These are phyloP conservation scores for Candida sphagnicola DNA, from an alignment of 805 yeast species.

Conservation along the genomic window DNA sequence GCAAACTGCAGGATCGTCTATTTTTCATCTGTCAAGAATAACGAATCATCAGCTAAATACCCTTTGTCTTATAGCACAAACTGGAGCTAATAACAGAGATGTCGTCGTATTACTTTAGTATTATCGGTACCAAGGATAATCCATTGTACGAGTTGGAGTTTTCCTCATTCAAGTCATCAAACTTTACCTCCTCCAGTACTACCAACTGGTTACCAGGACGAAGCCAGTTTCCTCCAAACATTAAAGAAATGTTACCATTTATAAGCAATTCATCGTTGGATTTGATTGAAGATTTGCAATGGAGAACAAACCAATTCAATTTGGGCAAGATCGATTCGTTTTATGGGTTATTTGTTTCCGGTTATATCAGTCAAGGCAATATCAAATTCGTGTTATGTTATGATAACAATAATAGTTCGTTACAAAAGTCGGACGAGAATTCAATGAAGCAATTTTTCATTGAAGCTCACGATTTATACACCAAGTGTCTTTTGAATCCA, in stretches of 20 bases:
- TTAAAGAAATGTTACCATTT: conserved; percentile 81
- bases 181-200: conserved; percentile 8
- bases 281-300: conserved; percentile 85
- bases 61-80: not conserved
- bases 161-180: conserved; percentile 52
- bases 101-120: conserved; percentile 85
- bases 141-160: conserved; percentile 88
- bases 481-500: conserved; percentile 80
- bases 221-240: conserved; percentile 60
- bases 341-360: conserved; percentile 78
- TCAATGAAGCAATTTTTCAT: conserved; percentile 76
- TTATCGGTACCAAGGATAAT: conserved; percentile 80
- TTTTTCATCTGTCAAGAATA: too few relatives aligned
- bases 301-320: conserved; percentile 64
- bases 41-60: too few relatives aligned
- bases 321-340: conserved; percentile 80
- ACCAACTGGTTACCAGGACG: conserved; percentile 40
- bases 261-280: conserved; percentile 86
- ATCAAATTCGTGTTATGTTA: conserved; percentile 66
- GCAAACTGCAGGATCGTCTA: too few relatives aligned
- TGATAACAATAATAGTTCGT: conserved; percentile 24
- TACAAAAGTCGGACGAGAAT: conserved; percentile 50
- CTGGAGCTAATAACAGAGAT: conserved; percentile 4
- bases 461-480: conserved; percentile 84
- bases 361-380: conserved; percentile 85